Evolutionary conservation across 1,284 basidiomycete species (phyloP), one percentile per base, ranked within the genome.

Genomic region (Ganoderma lucidum): DNA sequence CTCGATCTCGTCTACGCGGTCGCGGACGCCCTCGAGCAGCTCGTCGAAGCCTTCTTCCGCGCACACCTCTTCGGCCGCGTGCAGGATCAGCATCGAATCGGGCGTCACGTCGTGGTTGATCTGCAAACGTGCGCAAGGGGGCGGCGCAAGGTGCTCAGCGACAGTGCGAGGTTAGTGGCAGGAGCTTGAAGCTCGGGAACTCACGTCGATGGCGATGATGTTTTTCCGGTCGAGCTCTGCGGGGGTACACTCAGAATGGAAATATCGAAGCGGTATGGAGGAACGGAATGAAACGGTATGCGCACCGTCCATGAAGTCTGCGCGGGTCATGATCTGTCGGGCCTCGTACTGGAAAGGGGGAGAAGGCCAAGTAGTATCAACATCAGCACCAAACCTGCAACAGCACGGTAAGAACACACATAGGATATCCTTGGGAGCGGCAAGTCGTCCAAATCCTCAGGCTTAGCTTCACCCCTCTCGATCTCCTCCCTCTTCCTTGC

Each of bases 301-400:
- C 82, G 28, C 62, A 91, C 89, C 87, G 78, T 93, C 91, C 70
- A 96, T 81, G 77, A 93, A 96, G 79, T 95, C 94, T 2, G 93
- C 83, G 39, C 94, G 83, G 0, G 93, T 95, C 94, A 94, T 95
- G 64, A 96, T 90, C 77, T 92, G 88, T 45, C 89, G 82, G 77
- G 89, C 91, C 75, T 83, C 83, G 81, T 87, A 88, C 89, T 91
- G 67, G 30, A 56, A 23, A 37, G 23, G 28, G 63, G 68, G 1
- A 48, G n/a, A 2, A 28, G 48, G 23, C 12, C 23, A 12, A 10
- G 14, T 6, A 58, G 28, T 2, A 9, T 0, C 3, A 14, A 32
- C 62, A 70, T 71, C 44, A 71, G 70, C 55, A 73, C 63, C 65
- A 53, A 42, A 63, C 23, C 61, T 56, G 44, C 19, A 15, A 64